These are phyloP conservation scores for Aspergillus mulundensis DNA, from an alignment of 495 filamentous ascomycete species.

Conservation along the genomic window DNA sequence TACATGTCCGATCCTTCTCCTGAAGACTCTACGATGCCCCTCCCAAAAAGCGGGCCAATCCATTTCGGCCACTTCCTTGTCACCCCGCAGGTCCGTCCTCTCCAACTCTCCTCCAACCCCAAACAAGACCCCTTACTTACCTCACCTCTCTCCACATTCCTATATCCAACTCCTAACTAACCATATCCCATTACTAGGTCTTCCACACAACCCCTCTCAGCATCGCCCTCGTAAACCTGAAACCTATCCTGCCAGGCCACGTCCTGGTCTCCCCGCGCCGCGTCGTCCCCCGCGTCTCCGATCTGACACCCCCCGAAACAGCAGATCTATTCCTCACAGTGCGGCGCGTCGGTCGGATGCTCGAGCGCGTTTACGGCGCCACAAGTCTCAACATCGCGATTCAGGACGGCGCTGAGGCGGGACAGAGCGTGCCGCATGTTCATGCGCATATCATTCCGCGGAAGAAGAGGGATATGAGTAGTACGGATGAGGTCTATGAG, in stretches of 20 bases:
- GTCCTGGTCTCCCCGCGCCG: constrained; percentile 67
- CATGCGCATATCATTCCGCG: constrained; percentile 93
- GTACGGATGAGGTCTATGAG: constrained; percentile 67
- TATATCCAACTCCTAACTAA: neutral
- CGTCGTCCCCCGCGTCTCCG: constrained; percentile 65
- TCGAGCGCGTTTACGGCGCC: constrained; percentile 66
- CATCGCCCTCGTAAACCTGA: constrained; percentile 89
- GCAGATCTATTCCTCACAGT: constrained; percentile 82
- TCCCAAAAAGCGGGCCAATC: constrained; percentile 31
- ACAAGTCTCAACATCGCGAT: constrained; percentile 82
- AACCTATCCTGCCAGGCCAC: constrained; percentile 90
- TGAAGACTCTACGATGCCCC: constrained; percentile 10
- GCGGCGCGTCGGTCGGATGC: constrained; percentile 72
- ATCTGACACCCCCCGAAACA: constrained; percentile 69
- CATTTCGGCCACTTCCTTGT: constrained; percentile 46
- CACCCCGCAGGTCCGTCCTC: constrained; percentile 36
- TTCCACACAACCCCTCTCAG: constrained; percentile 77
- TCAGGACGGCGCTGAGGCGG: constrained; percentile 84
- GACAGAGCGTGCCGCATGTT: constrained; percentile 86
- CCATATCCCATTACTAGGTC: constrained; percentile 50
- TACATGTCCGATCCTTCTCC: neutral
- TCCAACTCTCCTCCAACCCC: neutral
- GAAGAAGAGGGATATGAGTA: constrained; percentile 51
- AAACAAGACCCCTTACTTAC: neutral
- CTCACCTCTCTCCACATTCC: neutral